These are phyloP conservation scores for Ramaria sp. DNA, from an alignment of 768 basidiomycete genomes.

Conservation along the genomic window DNA sequence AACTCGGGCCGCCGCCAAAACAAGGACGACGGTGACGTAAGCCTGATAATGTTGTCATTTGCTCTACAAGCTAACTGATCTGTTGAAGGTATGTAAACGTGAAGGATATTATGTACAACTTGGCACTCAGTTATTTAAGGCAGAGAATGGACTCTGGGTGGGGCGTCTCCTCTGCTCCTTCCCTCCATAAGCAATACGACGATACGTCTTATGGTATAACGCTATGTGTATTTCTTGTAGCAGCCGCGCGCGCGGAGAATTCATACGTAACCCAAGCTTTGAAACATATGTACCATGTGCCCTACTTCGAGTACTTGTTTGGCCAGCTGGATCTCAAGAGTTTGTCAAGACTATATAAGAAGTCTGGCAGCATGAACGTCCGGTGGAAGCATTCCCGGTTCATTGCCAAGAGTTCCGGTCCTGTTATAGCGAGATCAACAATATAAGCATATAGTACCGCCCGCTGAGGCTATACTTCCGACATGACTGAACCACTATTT, in stretches of 20 bases:
- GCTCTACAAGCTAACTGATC: not conserved
- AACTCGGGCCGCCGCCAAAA: not conserved
- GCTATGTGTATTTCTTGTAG: too few species aligned
- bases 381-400: not conserved
- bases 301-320: too few species aligned
- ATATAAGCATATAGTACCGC: not conserved
- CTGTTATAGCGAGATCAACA: not conserved
- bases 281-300: too few species aligned
- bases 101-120: not conserved
- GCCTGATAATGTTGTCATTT: not conserved
- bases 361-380: not conserved
- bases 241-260: too few species aligned
- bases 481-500: not conserved
- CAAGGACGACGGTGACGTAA: not conserved
- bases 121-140: too few species aligned
- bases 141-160: too few species aligned
- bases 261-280: too few species aligned
- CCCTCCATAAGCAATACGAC: too few species aligned
- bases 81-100: not conserved
- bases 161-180: too few species aligned
- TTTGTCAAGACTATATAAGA: not conserved
- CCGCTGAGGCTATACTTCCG: not conserved
- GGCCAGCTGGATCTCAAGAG: too few species aligned
- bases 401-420: not conserved
- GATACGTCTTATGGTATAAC: too few species aligned